Percentiles rank a stretch among this genome's conserved stretches.
These are phyloP conservation scores for Camelina neglecta DNA, from an alignment of 345 rosid species.

Conservation along the genomic window DNA sequence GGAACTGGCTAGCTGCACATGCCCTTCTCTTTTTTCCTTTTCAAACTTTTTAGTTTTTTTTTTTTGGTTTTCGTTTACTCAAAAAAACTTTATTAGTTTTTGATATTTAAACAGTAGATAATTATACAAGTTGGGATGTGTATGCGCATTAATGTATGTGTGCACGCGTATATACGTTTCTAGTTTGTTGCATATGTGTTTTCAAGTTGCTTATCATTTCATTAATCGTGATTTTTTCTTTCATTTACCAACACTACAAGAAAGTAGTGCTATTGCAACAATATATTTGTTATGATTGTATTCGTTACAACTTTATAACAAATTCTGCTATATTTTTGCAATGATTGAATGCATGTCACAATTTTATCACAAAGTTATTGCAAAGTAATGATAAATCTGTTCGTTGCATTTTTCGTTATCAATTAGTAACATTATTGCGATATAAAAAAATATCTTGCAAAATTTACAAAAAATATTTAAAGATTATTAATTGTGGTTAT, in stretches of 20 bases:
- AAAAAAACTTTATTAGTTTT: conserved; percentile 11
- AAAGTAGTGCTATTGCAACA: no score
- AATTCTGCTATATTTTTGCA: no score
- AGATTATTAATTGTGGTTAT: no score
- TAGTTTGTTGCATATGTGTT: neutral
- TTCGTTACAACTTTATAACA: no score
- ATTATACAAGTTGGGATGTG: conserved; percentile 32
- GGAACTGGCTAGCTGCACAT: conserved; percentile 40
- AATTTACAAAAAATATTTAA: no score
- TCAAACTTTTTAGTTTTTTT: neutral
- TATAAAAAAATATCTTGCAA: no score
- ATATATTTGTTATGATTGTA: no score
- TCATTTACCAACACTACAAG: neutral
- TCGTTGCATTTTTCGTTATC: no score
- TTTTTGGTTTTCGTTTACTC: neutral
- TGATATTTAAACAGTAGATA: conserved; percentile 9
- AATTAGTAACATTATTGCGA: no score
- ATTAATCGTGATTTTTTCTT: neutral
- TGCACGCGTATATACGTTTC: neutral
- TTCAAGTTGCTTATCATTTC: conserved; percentile 3
- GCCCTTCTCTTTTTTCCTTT: conserved; percentile 33
- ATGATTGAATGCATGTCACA: no score
- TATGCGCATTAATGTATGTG: neutral
- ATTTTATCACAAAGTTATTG: no score
- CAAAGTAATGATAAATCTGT: no score